Evolutionary conservation across 306 rosid species (phyloP), one percentile per base, ranked within the genome.

Genomic region (Boehmeria nivea): DNA sequence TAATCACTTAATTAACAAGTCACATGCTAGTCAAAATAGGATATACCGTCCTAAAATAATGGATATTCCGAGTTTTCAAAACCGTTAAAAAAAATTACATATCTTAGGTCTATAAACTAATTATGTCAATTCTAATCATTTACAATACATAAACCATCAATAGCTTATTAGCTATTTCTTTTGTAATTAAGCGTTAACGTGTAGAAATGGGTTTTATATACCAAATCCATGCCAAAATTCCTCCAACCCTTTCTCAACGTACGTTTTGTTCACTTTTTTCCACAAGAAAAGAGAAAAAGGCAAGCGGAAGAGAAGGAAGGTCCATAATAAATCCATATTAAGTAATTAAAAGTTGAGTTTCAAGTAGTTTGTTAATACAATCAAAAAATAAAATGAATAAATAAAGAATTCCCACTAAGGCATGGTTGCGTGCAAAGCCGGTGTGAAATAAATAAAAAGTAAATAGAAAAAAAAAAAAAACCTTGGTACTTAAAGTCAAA

Each of bases 401-500:
- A 8, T 36, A 17, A 11, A 7, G 8, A 38, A 4, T 15, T 9
- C 17, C 8, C 67, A 44, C 28, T 12, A 43, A 0, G 59, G 20
- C 20, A 43, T 25, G 26, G 43, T 65, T 60, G 64, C 64, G 38
- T 66, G 68, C 16, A 6, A 21, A 39, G 34, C 19, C 53, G 38
- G 16, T 3, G 0, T 13, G 38, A 11, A n/a, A 3, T 25, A 15
- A 0, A 20, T 3, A 1, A 4, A 26, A 15, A 0, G 18, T 12
- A 31, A 16, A 59, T 5, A 13, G 15, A 24, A 26, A 12, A 16
- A 8, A 26, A 3, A 13, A 6, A 8, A 6, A n/a, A 13, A 15
- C 22, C 22, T 6, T 24, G 14, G 25, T 24, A 16, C 7, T 19
- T 0, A 42, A 43, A 26, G 50, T 42, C 38, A 57, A 24, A 19